Base-by-base conservation (phyloP, 1,284 basidiomycete genomes). In the Singerocomus inundabilis region DNA sequence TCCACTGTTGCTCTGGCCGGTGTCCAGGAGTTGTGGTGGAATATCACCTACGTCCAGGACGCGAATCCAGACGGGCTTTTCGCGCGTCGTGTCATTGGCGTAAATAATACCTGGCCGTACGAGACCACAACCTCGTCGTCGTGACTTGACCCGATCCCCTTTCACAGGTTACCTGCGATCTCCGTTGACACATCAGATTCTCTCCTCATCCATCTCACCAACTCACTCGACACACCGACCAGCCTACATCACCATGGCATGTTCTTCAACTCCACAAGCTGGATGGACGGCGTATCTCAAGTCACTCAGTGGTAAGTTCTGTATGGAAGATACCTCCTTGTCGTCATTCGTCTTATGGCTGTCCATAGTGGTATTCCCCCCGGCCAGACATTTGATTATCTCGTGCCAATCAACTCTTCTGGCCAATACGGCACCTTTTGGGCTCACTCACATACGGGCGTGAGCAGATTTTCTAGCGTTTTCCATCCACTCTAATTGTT, bases 71-170 rank as follows among this genome's bases (percentile, higher is more conserved):
- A 91, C 59, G 88, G 85, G 5, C 76, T 89, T 44, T 78, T 72
- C 47, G 73, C 82, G 25, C 84, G 93, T 45, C 76, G 82, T 28
- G 92, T 84, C 44, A 82, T 96, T 51, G 93, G 93, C 49, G 81
- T 96, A 47, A 97, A 97, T 65, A 82, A 84, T 16, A 85, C 89
- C 5, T 97, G 93, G 93, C 93, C 93, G 86, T 93, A 69, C 70
- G 90, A 76, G 8, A 2, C 48, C 4, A 31, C 0, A 2, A 2
- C 13, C 28, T 28, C 41, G 28, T 9, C 46, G 13, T 21, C 10
- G 11, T 12, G 6, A 3, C n/a, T 13, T 24, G 12, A 35, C 31
- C n/a, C 18, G 5, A 30, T 16, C 11, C n/a, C 10, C 18, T 29
- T 30, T 18, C 36, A 6, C 61, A 91, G 89, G 29, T 91, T 90